Base-by-base conservation (phyloP, 2,329 filamentous ascomycete genomes). In the Venturia nashicola region DNA sequence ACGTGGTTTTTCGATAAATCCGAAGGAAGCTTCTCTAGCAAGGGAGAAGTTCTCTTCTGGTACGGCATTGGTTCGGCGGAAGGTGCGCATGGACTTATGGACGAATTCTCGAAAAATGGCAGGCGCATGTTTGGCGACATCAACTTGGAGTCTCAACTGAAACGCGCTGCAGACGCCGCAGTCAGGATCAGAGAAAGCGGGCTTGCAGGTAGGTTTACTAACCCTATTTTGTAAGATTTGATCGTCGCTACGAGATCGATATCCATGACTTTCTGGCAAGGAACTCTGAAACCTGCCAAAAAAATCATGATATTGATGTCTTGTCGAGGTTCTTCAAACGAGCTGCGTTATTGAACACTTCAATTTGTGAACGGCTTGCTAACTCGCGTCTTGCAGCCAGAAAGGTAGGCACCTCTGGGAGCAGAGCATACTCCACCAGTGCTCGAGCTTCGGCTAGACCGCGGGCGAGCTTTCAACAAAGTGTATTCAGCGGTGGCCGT, bases 1-100 rank as follows among this genome's bases (percentile, higher is more conserved):
- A 92, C 91, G 12, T 97, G 93, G 94, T 97, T 97, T 81, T 95
- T 96, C 69, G 92, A 96, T 76, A 96, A 96, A 82, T 89, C 93
- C 11, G 91, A 97, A 69, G 93, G 94, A 64, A 96, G 90, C 76
- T 83, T 97, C 70, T 90, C 88, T 67, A 86, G 87, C 64, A 86
- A 90, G 69, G 91, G 91, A 65, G 90, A 92, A 72, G 90, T 97
- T 46, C 86, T 97, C 72, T 97, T 97, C 81, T 97, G 93, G 89
- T 96, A 95, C 75, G 92, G 92, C 62, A 85, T 94, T 65, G 89
- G 94, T 68, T 86, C 86, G 63, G 86, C 87, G 40, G 86, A 90
- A 61, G 89, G 96, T 74, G 88, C 97, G 27, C 86, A 87, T 69
- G 83, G 89, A 68, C 81, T 96, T 68, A 91, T 96, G 78, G 84